Evolutionary conservation across 2,329 filamentous ascomycete genomes (phyloP).

Genomic region (Ceratocystis huliohia): DNA sequence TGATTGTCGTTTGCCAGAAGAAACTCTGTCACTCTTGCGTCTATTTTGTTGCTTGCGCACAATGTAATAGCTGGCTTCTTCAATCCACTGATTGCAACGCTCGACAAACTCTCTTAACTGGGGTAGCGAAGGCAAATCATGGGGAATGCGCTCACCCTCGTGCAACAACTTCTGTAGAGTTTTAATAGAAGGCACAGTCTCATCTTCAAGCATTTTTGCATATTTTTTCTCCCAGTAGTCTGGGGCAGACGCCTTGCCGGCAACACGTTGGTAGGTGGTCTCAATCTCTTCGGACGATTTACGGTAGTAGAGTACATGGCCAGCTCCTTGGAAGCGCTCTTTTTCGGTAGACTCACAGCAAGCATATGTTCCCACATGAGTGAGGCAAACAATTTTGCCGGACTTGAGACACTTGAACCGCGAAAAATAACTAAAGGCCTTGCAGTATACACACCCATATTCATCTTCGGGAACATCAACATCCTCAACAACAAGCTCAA

Average conservation of each 20-base stretch:
- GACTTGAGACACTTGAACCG: conserved; percentile 75
- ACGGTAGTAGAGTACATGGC: conserved; percentile 66
- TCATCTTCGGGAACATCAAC: conserved; percentile 77
- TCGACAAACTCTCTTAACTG: conserved; percentile 83
- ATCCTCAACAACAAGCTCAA: conserved; percentile 54
- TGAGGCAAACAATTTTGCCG: conserved; percentile 68
- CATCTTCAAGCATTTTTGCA: conserved; percentile 69
- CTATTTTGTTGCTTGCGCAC: conserved; percentile 95
- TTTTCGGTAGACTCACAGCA: conserved; percentile 62
- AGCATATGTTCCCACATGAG: conserved; percentile 65
- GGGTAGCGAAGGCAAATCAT: conserved; percentile 69
- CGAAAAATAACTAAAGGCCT: conserved; percentile 80
- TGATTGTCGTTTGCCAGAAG: conserved; percentile 60
- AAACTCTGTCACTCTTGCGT: conserved; percentile 82
- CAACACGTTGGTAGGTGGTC: conserved; percentile 57
- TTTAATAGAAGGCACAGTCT: conserved; percentile 74
- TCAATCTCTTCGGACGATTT: conserved; percentile 60
- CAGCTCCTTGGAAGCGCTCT: conserved; percentile 54
- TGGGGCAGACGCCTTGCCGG: conserved; percentile 74
- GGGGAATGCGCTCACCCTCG: conserved; percentile 94
- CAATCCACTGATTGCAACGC: conserved; percentile 93
- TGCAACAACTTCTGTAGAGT: conserved; percentile 68
- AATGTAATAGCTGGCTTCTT: conserved; percentile 91
- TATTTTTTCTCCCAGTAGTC: conserved; percentile 87
- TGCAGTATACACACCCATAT: conserved; percentile 84